Evolutionary conservation across 2,329 filamentous ascomycete genomes (phyloP).

Genomic region (Mariannaea elegans): DNA sequence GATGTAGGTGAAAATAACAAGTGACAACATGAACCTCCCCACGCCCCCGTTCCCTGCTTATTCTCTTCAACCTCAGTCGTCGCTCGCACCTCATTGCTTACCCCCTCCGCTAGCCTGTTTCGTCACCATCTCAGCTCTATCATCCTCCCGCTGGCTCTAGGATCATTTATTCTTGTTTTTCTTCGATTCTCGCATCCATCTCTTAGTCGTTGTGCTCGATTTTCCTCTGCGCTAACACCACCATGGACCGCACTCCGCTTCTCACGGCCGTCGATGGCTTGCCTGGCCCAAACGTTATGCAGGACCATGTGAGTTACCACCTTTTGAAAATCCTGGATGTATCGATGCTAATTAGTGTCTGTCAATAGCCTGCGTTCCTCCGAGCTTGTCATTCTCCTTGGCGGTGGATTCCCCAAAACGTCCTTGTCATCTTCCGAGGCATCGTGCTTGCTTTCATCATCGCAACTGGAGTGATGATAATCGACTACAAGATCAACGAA

Average conservation of each 20-base stretch:
- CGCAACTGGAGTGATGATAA: constrained; percentile 51
- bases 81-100: constrained; percentile 9
- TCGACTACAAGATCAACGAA: constrained; percentile 56
- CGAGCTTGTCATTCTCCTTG: constrained; percentile 63
- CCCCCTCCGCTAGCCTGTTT: constrained; percentile 5
- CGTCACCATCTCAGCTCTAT: constrained; percentile 20
- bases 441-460: constrained; percentile 54
- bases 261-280: constrained; percentile 42
- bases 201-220: background rate
- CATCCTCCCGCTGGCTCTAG: constrained; percentile 9
- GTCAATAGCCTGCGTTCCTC: constrained; percentile 57
- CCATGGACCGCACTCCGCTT: constrained; percentile 48
- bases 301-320: constrained; percentile 46
- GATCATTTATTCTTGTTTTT: constrained; percentile 13
- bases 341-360: constrained; percentile 21
- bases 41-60: background rate
- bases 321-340: background rate
- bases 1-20: background rate
- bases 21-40: background rate
- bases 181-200: background rate
- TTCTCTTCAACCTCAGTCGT: constrained; percentile 21
- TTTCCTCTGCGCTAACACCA: background rate
- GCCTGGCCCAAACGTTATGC: constrained; percentile 45
- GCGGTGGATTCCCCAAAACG: constrained; percentile 55
- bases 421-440: constrained; percentile 55